Evolutionary conservation across 164 flowering plant species (phyloP).

Genomic region (Vitis rupestris): DNA sequence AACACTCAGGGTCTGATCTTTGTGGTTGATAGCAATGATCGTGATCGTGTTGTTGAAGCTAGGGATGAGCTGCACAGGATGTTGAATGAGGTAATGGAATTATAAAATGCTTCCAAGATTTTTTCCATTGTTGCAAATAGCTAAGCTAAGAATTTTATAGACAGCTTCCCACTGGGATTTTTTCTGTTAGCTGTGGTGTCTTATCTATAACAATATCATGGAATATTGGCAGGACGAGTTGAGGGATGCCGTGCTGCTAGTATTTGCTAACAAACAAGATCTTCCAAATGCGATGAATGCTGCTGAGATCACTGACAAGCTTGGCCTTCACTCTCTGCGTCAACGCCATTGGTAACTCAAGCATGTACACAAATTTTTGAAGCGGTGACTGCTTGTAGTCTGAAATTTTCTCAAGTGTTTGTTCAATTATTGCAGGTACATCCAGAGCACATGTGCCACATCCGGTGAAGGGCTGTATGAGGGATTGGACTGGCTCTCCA

Average conservation of each 20-base stretch:
- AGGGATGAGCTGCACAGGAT: conserved; percentile 77
- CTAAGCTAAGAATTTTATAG: no score
- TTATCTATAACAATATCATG: no score
- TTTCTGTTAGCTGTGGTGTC: no score
- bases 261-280: conserved; percentile 92
- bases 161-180: no score
- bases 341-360: conserved; percentile 69
- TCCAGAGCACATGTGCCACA: conserved; percentile 83
- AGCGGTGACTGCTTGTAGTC: no score
- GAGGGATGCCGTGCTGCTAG: conserved; percentile 79
- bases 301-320: conserved; percentile 85
- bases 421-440: conserved; percentile 43
- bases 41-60: conserved; percentile 77
- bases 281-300: conserved; percentile 92
- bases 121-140: neutral
- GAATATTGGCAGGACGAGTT: conserved; percentile 52
- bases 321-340: conserved; percentile 79
- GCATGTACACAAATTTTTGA: no score
- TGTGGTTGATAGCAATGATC: conserved; percentile 77
- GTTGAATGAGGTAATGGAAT: conserved; percentile 59
- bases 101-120: no score
- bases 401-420: no score
- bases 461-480: conserved; percentile 81
- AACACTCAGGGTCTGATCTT: conserved; percentile 79
- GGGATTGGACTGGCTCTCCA: conserved; percentile 71